These are phyloP conservation scores for Fusarium chaquense DNA, from an alignment of 2,329 filamentous ascomycete genomes.

Conservation along the genomic window DNA sequence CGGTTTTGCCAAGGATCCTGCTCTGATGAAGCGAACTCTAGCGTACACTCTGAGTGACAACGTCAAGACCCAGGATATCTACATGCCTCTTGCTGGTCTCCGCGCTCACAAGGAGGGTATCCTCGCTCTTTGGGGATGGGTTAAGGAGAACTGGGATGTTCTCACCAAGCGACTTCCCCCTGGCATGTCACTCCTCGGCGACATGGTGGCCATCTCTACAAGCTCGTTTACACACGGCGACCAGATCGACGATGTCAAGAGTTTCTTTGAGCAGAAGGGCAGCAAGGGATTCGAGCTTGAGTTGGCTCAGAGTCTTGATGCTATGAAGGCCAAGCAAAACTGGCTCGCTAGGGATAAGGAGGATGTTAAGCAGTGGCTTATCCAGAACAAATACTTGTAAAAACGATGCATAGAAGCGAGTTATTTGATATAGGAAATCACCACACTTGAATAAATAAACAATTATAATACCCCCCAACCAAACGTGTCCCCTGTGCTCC, in stretches of 20 bases:
- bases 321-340: constrained; percentile 80
- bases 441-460: constrained; percentile 7
- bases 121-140: constrained; percentile 82
- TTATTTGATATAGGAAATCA: not conserved
- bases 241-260: constrained; percentile 80
- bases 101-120: constrained; percentile 83
- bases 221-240: constrained; percentile 81
- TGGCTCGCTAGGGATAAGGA: constrained; percentile 70
- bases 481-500: not conserved
- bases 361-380: constrained; percentile 74
- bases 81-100: constrained; percentile 85
- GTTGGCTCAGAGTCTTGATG: constrained; percentile 89
- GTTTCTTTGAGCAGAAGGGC: constrained; percentile 85
- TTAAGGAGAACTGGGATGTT: constrained; percentile 89
- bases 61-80: constrained; percentile 94
- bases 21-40: constrained; percentile 85
- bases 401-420: constrained; percentile 2
- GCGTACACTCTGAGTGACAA: constrained; percentile 80
- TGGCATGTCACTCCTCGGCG: constrained; percentile 86
- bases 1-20: constrained; percentile 80
- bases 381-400: constrained; percentile 48
- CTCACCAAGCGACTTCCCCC: constrained; percentile 85
- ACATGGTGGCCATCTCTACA: constrained; percentile 84
- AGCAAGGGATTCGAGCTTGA: constrained; percentile 88
- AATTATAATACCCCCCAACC: not conserved